A percentile compares a stretch with the other conserved stretches of the same genome.
Conservation (phyloP, 1,139 yeast genomes). For the Suhomyces kunorum region DNA sequence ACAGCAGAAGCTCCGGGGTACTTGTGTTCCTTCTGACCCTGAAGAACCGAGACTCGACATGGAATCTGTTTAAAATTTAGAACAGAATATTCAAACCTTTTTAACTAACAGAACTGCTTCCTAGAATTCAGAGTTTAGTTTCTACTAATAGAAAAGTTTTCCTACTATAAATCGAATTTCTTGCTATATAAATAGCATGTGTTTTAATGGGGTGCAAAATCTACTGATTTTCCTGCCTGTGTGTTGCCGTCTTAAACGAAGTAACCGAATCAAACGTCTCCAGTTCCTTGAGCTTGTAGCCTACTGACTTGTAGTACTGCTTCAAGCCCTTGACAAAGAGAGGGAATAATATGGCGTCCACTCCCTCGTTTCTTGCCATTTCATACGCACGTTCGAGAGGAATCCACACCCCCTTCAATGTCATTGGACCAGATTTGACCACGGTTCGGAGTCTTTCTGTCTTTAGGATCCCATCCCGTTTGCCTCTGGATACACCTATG, state of each 20-base stretch:
- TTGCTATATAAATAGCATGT: no score
- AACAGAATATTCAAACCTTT: no score
- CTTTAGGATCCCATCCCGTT: constrained; percentile 57
- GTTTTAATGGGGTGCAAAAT: no score
- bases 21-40: constrained; percentile 25
- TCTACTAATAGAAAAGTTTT: no score
- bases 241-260: not conserved
- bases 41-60: no score
- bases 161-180: no score
- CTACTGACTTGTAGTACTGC: constrained; percentile 31
- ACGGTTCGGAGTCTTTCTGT: constrained; percentile 47
- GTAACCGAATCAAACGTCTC: not conserved
- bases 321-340: constrained; percentile 49
- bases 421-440: constrained; percentile 55
- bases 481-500: constrained; percentile 58
- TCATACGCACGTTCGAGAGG: constrained; percentile 56
- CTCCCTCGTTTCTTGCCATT: constrained; percentile 52
- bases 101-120: no score
- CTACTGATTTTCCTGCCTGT: not conserved
- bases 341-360: constrained; percentile 42
- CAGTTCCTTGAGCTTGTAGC: constrained; percentile 24
- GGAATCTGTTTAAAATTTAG: not conserved
- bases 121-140: no score
- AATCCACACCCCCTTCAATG: constrained; percentile 58
- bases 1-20: constrained; percentile 57